phyloP scores from a whole-genome alignment of 2,329 filamentous ascomycete genomes.

The Penicillium sp. region DNA sequence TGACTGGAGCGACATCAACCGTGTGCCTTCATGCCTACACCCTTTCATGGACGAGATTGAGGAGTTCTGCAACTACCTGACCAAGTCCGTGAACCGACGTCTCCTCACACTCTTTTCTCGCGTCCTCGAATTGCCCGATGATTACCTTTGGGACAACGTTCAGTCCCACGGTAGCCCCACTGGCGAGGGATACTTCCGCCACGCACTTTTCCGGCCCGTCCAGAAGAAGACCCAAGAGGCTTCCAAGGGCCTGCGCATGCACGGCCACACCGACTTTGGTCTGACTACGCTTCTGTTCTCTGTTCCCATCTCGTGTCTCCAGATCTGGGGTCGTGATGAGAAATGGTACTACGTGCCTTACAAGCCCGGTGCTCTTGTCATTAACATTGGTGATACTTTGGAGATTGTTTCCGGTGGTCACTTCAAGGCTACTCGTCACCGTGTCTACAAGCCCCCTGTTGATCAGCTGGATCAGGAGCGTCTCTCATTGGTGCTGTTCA shows the following conservation, averaged over 20 bases:
- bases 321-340: constrained; percentile 48
- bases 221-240: constrained; percentile 38
- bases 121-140: constrained; percentile 48
- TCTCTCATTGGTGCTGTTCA: constrained; percentile 46
- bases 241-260: constrained; percentile 42
- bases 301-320: constrained; percentile 50
- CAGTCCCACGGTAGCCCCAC: constrained; percentile 47
- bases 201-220: constrained; percentile 46
- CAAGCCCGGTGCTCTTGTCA: constrained; percentile 50
- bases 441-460: constrained; percentile 45
- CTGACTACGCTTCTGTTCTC: constrained; percentile 50
- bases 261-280: constrained; percentile 53
- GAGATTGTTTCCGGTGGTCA: constrained; percentile 51
- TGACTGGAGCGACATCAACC: constrained; percentile 46
- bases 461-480: constrained; percentile 35
- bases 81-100: constrained; percentile 50
- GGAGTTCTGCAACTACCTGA: constrained; percentile 51
- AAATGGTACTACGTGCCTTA: constrained; percentile 50
- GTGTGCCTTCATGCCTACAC: constrained; percentile 48
- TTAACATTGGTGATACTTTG: constrained; percentile 51
- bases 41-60: constrained; percentile 55
- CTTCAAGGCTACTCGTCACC: constrained; percentile 50
- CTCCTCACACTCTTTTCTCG: constrained; percentile 45
- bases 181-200: constrained; percentile 50
- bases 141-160: constrained; percentile 48